These are phyloP conservation scores for Aspergillus hiratsukae DNA, from an alignment of 2,329 filamentous ascomycete genomes.

Conservation along the genomic window DNA sequence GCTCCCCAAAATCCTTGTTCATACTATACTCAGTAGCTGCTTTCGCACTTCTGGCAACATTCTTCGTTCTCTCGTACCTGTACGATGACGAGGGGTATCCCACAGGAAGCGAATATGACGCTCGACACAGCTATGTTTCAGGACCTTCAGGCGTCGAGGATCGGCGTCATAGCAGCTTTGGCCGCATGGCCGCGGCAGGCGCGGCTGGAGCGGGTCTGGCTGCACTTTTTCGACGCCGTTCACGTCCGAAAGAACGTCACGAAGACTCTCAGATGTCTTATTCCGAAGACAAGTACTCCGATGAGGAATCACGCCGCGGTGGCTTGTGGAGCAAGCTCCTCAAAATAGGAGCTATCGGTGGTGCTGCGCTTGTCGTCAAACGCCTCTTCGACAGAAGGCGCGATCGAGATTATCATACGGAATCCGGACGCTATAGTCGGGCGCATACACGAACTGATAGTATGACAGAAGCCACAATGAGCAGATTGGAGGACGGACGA, in stretches of 20 bases:
- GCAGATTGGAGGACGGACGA: slow-evolving; percentile 50
- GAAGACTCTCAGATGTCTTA: slow-evolving; percentile 54
- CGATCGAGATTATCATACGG: slow-evolving; percentile 52
- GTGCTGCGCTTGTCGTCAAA: slow-evolving; percentile 59
- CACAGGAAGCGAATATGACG: slow-evolving; percentile 52
- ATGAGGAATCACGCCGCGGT: slow-evolving; percentile 45
- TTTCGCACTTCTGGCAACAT: slow-evolving; percentile 65
- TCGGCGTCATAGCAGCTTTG: slow-evolving; percentile 41
- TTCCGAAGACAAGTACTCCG: slow-evolving; percentile 61
- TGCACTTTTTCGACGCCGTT: slow-evolving; percentile 43
- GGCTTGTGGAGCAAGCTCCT: slow-evolving; percentile 60
- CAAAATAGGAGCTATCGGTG: slow-evolving; percentile 57
- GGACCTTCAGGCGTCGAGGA: slow-evolving; percentile 50
- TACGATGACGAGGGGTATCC: slow-evolving; percentile 48
- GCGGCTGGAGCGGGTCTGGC: slow-evolving; percentile 56
- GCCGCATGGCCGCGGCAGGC: slow-evolving; percentile 50
- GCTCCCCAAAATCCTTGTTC: slow-evolving; percentile 79
- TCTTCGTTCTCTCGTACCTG: slow-evolving; percentile 75
- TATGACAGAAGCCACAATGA: slow-evolving; percentile 38
- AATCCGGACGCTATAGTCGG: slow-evolving; percentile 49
- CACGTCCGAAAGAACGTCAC: slow-evolving; percentile 40
- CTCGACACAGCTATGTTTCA: slow-evolving; percentile 54
- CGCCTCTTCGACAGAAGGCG: slow-evolving; percentile 53
- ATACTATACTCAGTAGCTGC: slow-evolving; percentile 80
- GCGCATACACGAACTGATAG: slow-evolving; percentile 47